These are phyloP conservation scores for Coniochaeta sp. DNA, from an alignment of 2,329 filamentous ascomycete genomes.

Conservation along the genomic window DNA sequence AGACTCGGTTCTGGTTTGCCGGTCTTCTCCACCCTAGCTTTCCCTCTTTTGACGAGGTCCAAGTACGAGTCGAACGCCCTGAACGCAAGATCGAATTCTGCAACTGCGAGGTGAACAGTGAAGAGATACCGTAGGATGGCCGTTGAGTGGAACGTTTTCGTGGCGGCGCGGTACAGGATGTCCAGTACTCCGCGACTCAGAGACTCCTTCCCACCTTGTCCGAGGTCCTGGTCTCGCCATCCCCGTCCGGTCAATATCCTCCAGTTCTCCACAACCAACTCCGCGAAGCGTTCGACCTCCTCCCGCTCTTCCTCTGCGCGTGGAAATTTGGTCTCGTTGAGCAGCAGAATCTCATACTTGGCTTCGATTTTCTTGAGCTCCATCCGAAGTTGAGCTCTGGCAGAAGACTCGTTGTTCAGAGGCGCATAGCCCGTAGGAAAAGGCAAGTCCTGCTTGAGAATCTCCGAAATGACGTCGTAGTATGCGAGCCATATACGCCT, in stretches of 20 bases:
- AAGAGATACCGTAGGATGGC: slow-evolving; percentile 81
- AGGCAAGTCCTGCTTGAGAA: slow-evolving; percentile 59
- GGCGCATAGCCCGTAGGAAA: slow-evolving; percentile 44
- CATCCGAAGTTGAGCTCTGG: slow-evolving; percentile 56
- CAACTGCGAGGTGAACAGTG: slow-evolving; percentile 75
- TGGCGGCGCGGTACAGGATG: slow-evolving; percentile 81
- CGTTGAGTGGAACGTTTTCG: slow-evolving; percentile 93
- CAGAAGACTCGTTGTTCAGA: slow-evolving; percentile 41
- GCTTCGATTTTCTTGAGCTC: slow-evolving; percentile 76
- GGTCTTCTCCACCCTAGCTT: slow-evolving; percentile 73
- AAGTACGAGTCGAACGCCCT: slow-evolving; percentile 89
- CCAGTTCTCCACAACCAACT: slow-evolving; percentile 81
- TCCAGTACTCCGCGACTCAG: slow-evolving; percentile 74
- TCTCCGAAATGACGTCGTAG: slow-evolving; percentile 69
- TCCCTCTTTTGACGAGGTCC: slow-evolving; percentile 78
- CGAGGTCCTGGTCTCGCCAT: slow-evolving; percentile 76
- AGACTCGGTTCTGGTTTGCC: slow-evolving; percentile 63
- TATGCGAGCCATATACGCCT: slow-evolving; percentile 78
- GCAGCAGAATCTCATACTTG: slow-evolving; percentile 70
- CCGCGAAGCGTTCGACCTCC: slow-evolving; percentile 76
- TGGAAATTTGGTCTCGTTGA: slow-evolving; percentile 76
- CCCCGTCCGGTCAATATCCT: slow-evolving; percentile 66
- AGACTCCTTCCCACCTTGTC: slow-evolving; percentile 68
- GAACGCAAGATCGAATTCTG: slow-evolving; percentile 87
- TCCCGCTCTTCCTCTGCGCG: slow-evolving; percentile 70